These are phyloP conservation scores for Lindgomyces ingoldianus DNA, from an alignment of 495 filamentous ascomycete species.

Conservation along the genomic window DNA sequence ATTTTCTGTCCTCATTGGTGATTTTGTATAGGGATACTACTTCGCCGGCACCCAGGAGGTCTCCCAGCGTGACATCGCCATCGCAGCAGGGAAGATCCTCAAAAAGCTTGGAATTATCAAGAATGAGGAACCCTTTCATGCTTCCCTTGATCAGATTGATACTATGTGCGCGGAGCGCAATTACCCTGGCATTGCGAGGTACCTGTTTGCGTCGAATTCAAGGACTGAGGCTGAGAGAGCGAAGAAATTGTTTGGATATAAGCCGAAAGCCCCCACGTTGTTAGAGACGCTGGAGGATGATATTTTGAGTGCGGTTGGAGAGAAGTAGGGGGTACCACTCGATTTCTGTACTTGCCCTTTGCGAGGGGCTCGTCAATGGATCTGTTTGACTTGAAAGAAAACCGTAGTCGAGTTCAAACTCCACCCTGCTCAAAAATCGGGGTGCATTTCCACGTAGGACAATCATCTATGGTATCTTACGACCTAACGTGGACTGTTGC, in stretches of 20 bases:
- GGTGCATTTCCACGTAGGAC: too few species aligned
- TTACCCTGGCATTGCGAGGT: constrained; percentile 17
- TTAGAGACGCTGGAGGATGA: constrained; percentile 32
- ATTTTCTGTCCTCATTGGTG: neutral
- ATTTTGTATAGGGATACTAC: constrained; percentile 31
- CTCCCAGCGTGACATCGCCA: constrained; percentile 29
- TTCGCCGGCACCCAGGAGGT: constrained; percentile 35
- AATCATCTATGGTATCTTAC: too few species aligned
- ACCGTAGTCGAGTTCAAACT: too few species aligned
- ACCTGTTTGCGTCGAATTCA: constrained; percentile 38
- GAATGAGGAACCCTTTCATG: constrained; percentile 14
- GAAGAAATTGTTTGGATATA: constrained; percentile 31
- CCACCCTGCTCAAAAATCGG: too few species aligned
- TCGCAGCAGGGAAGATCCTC: constrained; percentile 19
- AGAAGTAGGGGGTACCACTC: constrained; percentile 16
- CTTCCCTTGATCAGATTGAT: constrained; percentile 18
- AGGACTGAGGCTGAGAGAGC: constrained; percentile 29
- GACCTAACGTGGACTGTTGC: too few species aligned
- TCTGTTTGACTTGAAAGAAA: too few species aligned
- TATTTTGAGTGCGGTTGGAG: constrained; percentile 11
- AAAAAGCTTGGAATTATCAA: constrained; percentile 25
- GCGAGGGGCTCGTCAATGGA: too few species aligned
- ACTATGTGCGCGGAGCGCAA: constrained; percentile 5
- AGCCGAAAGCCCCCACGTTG: constrained; percentile 22
- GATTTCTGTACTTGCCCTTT: too few species aligned